Evolutionary conservation across 2,329 filamentous ascomycete species (phyloP).

Genomic region (Hymenoscyphus occultus): DNA sequence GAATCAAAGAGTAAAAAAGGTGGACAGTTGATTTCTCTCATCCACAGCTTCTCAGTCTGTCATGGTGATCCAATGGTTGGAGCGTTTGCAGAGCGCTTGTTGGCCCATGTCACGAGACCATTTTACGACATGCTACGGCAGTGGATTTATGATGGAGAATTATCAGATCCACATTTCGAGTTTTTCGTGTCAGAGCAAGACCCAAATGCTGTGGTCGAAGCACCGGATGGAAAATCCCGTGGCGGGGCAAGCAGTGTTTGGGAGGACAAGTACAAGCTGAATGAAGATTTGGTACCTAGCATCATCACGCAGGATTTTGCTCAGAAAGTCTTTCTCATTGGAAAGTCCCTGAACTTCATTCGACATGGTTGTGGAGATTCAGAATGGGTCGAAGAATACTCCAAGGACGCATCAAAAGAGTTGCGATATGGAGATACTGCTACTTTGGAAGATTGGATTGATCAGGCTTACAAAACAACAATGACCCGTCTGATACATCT

Average conservation of each 20-base stretch:
- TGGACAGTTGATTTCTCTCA: slow-evolving; percentile 87
- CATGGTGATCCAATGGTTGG: slow-evolving; percentile 95
- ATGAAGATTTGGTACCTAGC: slow-evolving; percentile 81
- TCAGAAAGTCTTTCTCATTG: slow-evolving; percentile 94
- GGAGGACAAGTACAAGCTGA: slow-evolving; percentile 94
- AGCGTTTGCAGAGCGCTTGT: slow-evolving; percentile 84
- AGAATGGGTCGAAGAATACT: slow-evolving; percentile 93
- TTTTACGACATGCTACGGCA: slow-evolving; percentile 95
- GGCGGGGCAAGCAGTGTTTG: slow-evolving; percentile 83
- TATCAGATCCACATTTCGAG: slow-evolving; percentile 92
- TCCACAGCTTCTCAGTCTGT: slow-evolving; percentile 88
- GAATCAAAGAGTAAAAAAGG: slow-evolving; percentile 82
- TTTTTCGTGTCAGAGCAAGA: slow-evolving; percentile 92
- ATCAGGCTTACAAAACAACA: slow-evolving; percentile 95
- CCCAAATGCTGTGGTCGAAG: slow-evolving; percentile 43
- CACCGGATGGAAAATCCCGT: slow-evolving; percentile 49
- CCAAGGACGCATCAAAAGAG: slow-evolving; percentile 87
- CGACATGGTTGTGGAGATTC: slow-evolving; percentile 92
- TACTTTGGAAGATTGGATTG: slow-evolving; percentile 87
- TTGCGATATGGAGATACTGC: slow-evolving; percentile 90
- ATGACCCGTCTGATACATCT: slow-evolving; percentile 93
- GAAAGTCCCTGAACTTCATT: slow-evolving; percentile 97
- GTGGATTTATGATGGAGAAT: slow-evolving; percentile 98
- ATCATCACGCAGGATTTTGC: slow-evolving; percentile 94
- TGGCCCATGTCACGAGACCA: slow-evolving; percentile 82